Conservation (phyloP, 257 asterid species). For the Plantago elongata region DNA sequence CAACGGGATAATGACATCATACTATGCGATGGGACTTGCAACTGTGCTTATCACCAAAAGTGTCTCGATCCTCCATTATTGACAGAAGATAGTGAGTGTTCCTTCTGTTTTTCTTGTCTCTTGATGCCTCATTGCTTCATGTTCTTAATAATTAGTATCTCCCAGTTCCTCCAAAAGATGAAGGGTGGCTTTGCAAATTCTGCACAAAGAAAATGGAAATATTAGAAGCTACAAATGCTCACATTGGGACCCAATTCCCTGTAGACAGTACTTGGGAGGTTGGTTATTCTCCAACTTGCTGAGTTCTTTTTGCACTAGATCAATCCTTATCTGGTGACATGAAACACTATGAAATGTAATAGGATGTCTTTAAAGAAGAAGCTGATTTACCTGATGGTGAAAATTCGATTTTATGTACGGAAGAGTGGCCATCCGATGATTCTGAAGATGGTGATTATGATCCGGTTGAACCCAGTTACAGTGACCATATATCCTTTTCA, state of each 20-base stretch:
- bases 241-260: conserved; percentile 85
- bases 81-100: conserved; percentile 75
- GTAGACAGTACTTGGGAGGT: conserved; percentile 88
- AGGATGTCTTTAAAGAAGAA: conserved; percentile 93
- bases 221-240: conserved; percentile 91
- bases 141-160: conserved; percentile 24
- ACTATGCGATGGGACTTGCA: conserved; percentile 95
- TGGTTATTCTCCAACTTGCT: conserved; percentile 16
- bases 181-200: conserved; percentile 97
- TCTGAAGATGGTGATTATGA: conserved; percentile 90
- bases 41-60: conserved; percentile 87
- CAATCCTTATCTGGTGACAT: conserved; percentile 20
- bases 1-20: conserved; percentile 85
- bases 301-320: conserved; percentile 6
- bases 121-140: conserved; percentile 18
- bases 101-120: background rate
- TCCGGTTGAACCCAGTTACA: conserved; percentile 55
- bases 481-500: conserved; percentile 34
- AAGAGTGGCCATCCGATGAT: conserved; percentile 97
- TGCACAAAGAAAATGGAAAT: conserved; percentile 89
- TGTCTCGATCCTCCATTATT: conserved; percentile 89
- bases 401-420: conserved; percentile 44
- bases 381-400: conserved; percentile 68
- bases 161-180: conserved; percentile 91
- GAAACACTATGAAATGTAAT: conserved; percentile 23